Conservation (phyloP, 2,329 filamentous ascomycete species). For the Raffaelea deltoideospora region DNA sequence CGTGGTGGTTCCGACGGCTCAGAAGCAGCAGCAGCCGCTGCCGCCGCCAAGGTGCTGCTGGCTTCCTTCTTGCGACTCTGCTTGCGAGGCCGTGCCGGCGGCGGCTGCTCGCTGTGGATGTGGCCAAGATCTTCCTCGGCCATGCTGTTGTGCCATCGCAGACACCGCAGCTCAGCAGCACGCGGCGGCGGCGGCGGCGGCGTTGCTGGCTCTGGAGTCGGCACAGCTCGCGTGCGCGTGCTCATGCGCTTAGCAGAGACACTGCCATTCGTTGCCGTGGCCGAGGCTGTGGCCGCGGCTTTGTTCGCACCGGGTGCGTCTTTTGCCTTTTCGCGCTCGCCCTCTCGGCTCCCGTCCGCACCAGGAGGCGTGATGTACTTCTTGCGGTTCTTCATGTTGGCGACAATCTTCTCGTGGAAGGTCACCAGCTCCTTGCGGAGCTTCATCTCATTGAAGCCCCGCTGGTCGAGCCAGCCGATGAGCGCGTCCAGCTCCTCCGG, state of each 20-base stretch:
- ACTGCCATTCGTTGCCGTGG: neutral
- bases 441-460: slow-evolving; percentile 73
- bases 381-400: slow-evolving; percentile 67
- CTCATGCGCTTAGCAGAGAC: slow-evolving; percentile 23
- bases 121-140: slow-evolving; percentile 42
- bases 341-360: slow-evolving; percentile 19
- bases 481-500: slow-evolving; percentile 63
- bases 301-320: neutral
- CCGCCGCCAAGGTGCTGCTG: no score
- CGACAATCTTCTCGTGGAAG: slow-evolving; percentile 61
- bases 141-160: slow-evolving; percentile 40
- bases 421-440: slow-evolving; percentile 71
- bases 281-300: neutral
- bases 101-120: slow-evolving; percentile 39
- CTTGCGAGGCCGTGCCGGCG: slow-evolving; percentile 34
- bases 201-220: slow-evolving; percentile 31
- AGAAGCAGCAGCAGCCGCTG: slow-evolving; percentile 6
- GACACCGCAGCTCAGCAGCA: slow-evolving; percentile 39
- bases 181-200: no score
- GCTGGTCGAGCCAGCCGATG: slow-evolving; percentile 75
- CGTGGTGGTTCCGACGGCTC: slow-evolving; percentile 11
- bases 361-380: slow-evolving; percentile 48
- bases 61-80: slow-evolving; percentile 35
- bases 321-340: slow-evolving; percentile 17
- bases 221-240: slow-evolving; percentile 21